phyloP scores from a whole-genome alignment of 2,329 filamentous ascomycete species.

The Colletotrichum tropicale region DNA sequence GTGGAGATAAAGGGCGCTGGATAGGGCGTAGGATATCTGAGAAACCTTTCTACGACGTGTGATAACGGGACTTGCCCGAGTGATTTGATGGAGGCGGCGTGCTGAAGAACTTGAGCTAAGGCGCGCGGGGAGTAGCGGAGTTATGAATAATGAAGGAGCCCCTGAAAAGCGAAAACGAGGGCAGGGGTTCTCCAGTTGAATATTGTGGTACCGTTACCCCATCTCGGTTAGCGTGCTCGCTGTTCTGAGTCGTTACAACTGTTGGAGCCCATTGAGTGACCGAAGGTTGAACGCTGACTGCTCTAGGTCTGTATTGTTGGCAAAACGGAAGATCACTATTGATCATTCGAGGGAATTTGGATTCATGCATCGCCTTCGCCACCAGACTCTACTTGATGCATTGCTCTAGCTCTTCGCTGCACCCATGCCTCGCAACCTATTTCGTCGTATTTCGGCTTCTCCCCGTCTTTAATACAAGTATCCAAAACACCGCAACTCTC shows the following conservation, averaged over 20 bases:
- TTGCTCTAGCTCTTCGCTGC: slow-evolving; percentile 33
- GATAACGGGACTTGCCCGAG: not conserved
- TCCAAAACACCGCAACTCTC: slow-evolving; percentile 45
- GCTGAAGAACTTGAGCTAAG: not conserved
- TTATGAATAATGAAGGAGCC: not conserved
- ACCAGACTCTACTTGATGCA: slow-evolving; percentile 29
- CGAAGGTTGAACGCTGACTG: not conserved
- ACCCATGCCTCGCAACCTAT: slow-evolving; percentile 45
- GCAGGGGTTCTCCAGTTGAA: not conserved
- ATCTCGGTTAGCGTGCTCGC: not conserved
- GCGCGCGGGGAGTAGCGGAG: slow-evolving; percentile 5
- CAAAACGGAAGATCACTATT: not conserved
- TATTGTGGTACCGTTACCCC: not conserved
- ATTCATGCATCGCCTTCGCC: not conserved
- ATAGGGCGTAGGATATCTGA: not conserved
- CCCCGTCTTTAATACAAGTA: slow-evolving; percentile 37
- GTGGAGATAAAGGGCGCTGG: not conserved
- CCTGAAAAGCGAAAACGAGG: not conserved
- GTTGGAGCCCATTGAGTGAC: not conserved
- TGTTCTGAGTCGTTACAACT: not conserved
- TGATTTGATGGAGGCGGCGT: not conserved
- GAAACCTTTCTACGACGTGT: not conserved
- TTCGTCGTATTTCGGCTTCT: slow-evolving; percentile 40
- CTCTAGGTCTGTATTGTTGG: not conserved
- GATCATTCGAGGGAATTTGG: too few relatives aligned